Evolutionary conservation across 805 yeast genomes (phyloP), one percentile per base, ranked within the genome.

Genomic region (Lipomyces orientalis): DNA sequence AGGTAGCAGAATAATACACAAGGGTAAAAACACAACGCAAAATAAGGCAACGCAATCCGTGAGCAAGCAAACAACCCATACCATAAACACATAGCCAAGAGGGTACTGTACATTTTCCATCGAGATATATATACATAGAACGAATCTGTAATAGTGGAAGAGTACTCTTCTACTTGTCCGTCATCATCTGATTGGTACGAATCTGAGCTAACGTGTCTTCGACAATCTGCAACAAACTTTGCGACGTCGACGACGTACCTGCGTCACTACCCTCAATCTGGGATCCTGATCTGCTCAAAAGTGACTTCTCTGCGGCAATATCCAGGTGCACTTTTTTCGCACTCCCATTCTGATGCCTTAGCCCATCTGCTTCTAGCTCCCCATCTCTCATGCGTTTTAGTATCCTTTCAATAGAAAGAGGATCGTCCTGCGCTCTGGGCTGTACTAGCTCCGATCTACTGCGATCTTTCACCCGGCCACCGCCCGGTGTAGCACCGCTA

Each of bases 141-240:
- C 49, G 19, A 43, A 43, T 8, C 22, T 16, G n/a, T 5, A 43
- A 7, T n/a, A 43, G 10, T 7, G 9, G 22, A 43, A 4, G 16
- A 43, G n/a, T 43, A 19, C 16, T 2, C 29, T n/a, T 43, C 22
- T 43, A 43, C 49, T 43, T 8, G 6, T 43, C 49, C 22, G 49
- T 16, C 49, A 16, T 43, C 49, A 16, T 16, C 10, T 43, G 49
- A 43, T 49, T 57, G n/a, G 65, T 62, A 39, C 66, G 62, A 35
- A 66, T 66, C 58, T 67, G 64, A 6, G 68, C 70, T 35, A 67
- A 35, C 3, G 70, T 62, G 22, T 64, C 60, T 33, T 67, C 68
- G 10, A 67, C 70, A 35, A 67, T 62, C 29, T 51, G 62, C 29
- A 67, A 34, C 25, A 67, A 51, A 14, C 60, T 43, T 14, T 64